phyloP scores from a whole-genome alignment of 306 rosid genomes.

The Medicago ruthenica region DNA sequence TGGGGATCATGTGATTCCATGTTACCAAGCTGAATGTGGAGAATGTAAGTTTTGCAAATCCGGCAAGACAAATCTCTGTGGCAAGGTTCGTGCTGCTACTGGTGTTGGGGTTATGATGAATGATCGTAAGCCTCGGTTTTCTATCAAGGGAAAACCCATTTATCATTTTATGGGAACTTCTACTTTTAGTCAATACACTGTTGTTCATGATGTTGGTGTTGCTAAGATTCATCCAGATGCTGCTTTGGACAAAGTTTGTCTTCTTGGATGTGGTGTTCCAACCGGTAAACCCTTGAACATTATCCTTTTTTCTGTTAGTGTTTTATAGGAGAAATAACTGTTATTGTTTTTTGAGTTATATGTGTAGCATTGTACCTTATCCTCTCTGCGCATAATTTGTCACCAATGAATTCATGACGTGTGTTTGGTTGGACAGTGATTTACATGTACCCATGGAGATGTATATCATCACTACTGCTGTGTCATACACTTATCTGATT shows the following conservation, averaged over 20 bases:
- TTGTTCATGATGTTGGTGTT: conserved; percentile 94
- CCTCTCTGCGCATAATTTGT: background rate
- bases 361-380: background rate
- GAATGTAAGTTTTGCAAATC: conserved; percentile 98
- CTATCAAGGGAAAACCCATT: conserved; percentile 78
- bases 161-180: conserved; percentile 98
- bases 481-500: conserved; percentile 21
- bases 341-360: background rate
- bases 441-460: conserved; percentile 6
- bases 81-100: conserved; percentile 90
- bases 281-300: conserved; percentile 45
- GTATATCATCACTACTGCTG: background rate
- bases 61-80: conserved; percentile 95
- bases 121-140: conserved; percentile 86
- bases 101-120: conserved; percentile 93
- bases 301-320: background rate
- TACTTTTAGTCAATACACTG: conserved; percentile 95
- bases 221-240: conserved; percentile 88
- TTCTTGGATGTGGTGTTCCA: conserved; percentile 95
- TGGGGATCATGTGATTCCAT: conserved; percentile 97
- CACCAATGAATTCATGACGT: conserved; percentile 9
- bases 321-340: background rate
- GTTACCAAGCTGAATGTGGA: conserved; percentile 96
- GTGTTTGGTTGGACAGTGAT: conserved; percentile 16
- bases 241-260: conserved; percentile 92